phyloP scores from a whole-genome alignment of 2,329 filamentous ascomycete genomes.

The Xylariaceae sp. region DNA sequence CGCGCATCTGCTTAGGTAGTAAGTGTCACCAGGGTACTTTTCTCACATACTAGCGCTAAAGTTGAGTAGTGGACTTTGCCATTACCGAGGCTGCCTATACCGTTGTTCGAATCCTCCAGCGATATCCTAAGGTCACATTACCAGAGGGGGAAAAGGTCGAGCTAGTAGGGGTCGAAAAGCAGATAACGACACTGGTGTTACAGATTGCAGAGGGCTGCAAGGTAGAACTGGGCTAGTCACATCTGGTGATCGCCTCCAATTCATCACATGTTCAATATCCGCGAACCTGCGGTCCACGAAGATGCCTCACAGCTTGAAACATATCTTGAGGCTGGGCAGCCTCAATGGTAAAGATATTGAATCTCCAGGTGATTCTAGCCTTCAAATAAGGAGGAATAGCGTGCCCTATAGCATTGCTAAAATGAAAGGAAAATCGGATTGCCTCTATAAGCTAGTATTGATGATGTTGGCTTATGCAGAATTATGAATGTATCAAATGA shows the following conservation, averaged over 20 bases:
- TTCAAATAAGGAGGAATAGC: too few relatives aligned
- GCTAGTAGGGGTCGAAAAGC: constrained; percentile 31
- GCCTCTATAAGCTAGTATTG: too few relatives aligned
- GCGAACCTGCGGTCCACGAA: too few relatives aligned
- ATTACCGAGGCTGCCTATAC: constrained; percentile 35
- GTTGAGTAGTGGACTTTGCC: constrained; percentile 34
- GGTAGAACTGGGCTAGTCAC: constrained; percentile 26
- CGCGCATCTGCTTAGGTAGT: constrained; percentile 36
- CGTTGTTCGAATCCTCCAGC: constrained; percentile 32
- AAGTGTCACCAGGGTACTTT: constrained; percentile 16
- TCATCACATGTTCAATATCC: neutral
- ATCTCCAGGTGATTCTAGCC: too few relatives aligned
- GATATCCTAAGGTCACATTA: constrained; percentile 30
- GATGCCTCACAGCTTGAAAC: too few relatives aligned
- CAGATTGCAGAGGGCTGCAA: constrained; percentile 33
- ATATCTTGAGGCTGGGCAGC: too few relatives aligned
- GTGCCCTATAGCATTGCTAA: too few relatives aligned
- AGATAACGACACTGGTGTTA: constrained; percentile 30
- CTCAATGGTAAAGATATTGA: too few relatives aligned
- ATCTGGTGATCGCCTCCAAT: neutral
- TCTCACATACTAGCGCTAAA: neutral
- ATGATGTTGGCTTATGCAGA: too few relatives aligned
- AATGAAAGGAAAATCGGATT: too few relatives aligned
- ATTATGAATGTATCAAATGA: too few relatives aligned
- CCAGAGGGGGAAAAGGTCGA: constrained; percentile 31